Percentiles rank a stretch among this genome's conserved stretches.
Conservation (phyloP, 768 basidiomycete genomes). For the Boletellus ananiceps region DNA sequence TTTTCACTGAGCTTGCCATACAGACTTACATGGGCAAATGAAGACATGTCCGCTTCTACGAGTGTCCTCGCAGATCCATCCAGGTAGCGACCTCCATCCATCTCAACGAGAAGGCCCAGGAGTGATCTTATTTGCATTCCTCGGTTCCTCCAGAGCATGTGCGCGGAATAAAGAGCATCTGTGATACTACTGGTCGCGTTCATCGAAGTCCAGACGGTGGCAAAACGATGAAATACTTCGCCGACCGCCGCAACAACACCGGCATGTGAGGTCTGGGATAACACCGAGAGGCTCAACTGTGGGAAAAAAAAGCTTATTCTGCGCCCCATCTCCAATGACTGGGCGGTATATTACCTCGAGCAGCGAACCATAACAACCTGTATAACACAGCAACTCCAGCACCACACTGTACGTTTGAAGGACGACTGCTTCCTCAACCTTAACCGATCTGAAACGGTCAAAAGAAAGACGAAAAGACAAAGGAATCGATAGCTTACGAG, state of each 20-base stretch:
- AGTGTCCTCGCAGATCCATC: conserved; percentile 52
- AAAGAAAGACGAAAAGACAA: neutral
- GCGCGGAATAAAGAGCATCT: conserved; percentile 54
- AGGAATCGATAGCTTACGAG: conserved; percentile 35
- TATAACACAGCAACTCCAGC: conserved; percentile 54
- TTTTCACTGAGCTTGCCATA: neutral
- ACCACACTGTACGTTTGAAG: conserved; percentile 53
- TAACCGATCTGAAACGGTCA: conserved; percentile 23
- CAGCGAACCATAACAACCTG: conserved; percentile 62
- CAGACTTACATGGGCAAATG: conserved; percentile 54
- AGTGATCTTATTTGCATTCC: conserved; percentile 64
- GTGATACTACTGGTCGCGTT: conserved; percentile 53
- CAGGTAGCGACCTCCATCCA: conserved; percentile 59
- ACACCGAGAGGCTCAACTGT: conserved; percentile 49
- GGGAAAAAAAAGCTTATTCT: conserved; percentile 6
- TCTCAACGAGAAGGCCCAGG: conserved; percentile 57
- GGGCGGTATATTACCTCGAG: conserved; percentile 50
- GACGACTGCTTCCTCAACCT: conserved; percentile 33
- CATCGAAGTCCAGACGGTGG: conserved; percentile 77
- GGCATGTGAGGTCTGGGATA: conserved; percentile 48
- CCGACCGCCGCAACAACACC: conserved; percentile 59
- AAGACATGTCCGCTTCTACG: conserved; percentile 53
- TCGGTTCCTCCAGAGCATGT: conserved; percentile 58
- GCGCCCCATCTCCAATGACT: neutral
- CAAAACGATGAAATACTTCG: conserved; percentile 68